These are phyloP conservation scores for Cymbopogon citratus DNA, from an alignment of 176 grass and related monocot genomes.

Conservation along the genomic window DNA sequence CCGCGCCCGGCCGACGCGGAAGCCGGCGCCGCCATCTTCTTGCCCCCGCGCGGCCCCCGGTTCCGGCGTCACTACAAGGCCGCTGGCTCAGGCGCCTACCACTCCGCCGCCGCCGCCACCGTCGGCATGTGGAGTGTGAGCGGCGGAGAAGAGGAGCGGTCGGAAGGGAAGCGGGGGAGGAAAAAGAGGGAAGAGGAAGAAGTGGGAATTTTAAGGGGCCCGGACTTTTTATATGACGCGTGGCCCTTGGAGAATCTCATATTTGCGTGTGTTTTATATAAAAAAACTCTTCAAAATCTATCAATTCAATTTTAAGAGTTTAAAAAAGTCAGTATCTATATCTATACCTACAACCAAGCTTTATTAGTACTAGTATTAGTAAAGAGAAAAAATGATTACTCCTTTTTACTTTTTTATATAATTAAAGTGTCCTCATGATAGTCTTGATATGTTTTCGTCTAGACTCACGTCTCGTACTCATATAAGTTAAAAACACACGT, in stretches of 20 bases:
- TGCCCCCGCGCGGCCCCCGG: not conserved
- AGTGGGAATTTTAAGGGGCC: constrained; percentile 22
- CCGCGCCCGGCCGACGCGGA: not conserved
- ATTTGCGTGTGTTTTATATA: not conserved
- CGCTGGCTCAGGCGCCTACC: not conserved
- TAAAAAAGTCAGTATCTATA: not conserved
- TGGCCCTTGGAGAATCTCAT: not conserved
- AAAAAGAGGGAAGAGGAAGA: not conserved
- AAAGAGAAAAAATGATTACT: not conserved
- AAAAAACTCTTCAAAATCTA: not conserved
- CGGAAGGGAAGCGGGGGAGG: constrained; percentile 39
- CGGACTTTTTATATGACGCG: not conserved
- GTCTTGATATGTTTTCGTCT: too few species aligned
- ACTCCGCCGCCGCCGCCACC: not conserved
- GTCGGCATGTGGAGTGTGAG: constrained; percentile 26
- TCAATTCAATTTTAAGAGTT: not conserved
- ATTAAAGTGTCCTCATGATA: too few species aligned
- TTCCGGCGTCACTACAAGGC: not conserved
- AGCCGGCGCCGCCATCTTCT: constrained; percentile 31
- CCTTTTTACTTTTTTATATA: not conserved
- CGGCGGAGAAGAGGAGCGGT: not conserved
- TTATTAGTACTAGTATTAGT: not conserved
- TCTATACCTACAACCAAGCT: not conserved
- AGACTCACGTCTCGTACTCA: too few species aligned
- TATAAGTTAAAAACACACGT: too few species aligned